These are phyloP conservation scores for Plectosphaerella plurivora DNA, from an alignment of 2,329 filamentous ascomycete species.

Conservation along the genomic window DNA sequence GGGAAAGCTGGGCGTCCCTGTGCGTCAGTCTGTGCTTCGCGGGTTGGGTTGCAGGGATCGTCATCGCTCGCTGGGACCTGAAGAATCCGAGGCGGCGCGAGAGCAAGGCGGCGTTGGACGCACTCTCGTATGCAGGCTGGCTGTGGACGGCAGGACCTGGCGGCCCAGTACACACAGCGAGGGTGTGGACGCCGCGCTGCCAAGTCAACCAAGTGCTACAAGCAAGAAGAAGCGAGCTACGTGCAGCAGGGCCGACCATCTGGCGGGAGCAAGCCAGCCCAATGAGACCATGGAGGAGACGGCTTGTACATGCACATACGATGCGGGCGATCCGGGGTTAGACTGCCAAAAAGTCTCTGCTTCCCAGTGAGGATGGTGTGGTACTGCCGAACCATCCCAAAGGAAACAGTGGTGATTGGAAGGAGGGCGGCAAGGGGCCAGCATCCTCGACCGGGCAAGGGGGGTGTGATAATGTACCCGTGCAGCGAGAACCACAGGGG, in stretches of 20 bases:
- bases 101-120: constrained; percentile 4
- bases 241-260: constrained; percentile 3
- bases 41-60: neutral
- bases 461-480: neutral
- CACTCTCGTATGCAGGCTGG: neutral
- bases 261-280: neutral
- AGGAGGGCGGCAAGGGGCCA: neutral
- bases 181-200: neutral
- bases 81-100: neutral
- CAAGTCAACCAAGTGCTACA: neutral
- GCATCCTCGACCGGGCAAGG: neutral
- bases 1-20: neutral
- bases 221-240: neutral
- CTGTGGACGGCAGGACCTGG: neutral
- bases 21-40: neutral
- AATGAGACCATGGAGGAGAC: neutral
- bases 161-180: neutral
- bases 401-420: constrained; percentile 2
- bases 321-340: constrained; percentile 4
- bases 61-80: neutral
- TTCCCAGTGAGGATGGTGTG: neutral
- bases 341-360: neutral
- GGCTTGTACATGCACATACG: neutral
- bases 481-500: neutral
- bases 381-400: neutral